Evolutionary conservation across 2,329 filamentous ascomycete species (phyloP).

Genomic region (Bipolaris gigantea): DNA sequence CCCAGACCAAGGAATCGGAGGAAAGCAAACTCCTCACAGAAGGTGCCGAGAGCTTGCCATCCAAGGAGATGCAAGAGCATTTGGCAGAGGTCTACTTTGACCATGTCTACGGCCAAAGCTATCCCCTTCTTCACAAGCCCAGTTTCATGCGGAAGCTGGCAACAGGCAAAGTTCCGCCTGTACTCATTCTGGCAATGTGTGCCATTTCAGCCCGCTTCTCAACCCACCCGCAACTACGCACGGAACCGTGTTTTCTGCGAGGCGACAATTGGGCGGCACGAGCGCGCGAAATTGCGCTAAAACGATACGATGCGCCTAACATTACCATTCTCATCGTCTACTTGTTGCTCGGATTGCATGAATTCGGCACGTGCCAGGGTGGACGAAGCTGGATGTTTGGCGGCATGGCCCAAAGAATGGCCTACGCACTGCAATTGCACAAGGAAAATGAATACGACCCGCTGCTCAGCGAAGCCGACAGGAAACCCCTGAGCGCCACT

Average conservation of each 20-base stretch:
- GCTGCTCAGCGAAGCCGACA: constrained; percentile 60
- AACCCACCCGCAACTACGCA: constrained; percentile 77
- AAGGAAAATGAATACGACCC: constrained; percentile 86
- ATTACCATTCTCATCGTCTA: constrained; percentile 94
- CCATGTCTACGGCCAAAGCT: constrained; percentile 91
- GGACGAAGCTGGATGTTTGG: constrained; percentile 95
- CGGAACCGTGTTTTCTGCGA: constrained; percentile 77
- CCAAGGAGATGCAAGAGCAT: constrained; percentile 88
- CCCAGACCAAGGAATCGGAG: constrained; percentile 59
- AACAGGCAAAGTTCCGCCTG: constrained; percentile 79
- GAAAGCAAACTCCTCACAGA: constrained; percentile 79
- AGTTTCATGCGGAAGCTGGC: constrained; percentile 92
- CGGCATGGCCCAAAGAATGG: constrained; percentile 94
- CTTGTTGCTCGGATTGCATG: constrained; percentile 84
- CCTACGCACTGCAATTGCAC: constrained; percentile 91
- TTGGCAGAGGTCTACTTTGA: constrained; percentile 95
- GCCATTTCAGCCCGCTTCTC: constrained; percentile 95
- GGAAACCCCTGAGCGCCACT: constrained; percentile 76
- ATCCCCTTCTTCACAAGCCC: constrained; percentile 91
- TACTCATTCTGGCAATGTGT: constrained; percentile 90
- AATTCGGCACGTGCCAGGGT: constrained; percentile 96
- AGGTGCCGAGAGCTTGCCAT: constrained; percentile 78
- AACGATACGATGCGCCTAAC: constrained; percentile 90
- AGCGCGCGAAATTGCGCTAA: constrained; percentile 83
- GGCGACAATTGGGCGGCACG: constrained; percentile 89